Percentiles rank a stretch among this genome's conserved stretches.
phyloP scores from a whole-genome alignment of 768 basidiomycete species.

The Suillus placidus region DNA sequence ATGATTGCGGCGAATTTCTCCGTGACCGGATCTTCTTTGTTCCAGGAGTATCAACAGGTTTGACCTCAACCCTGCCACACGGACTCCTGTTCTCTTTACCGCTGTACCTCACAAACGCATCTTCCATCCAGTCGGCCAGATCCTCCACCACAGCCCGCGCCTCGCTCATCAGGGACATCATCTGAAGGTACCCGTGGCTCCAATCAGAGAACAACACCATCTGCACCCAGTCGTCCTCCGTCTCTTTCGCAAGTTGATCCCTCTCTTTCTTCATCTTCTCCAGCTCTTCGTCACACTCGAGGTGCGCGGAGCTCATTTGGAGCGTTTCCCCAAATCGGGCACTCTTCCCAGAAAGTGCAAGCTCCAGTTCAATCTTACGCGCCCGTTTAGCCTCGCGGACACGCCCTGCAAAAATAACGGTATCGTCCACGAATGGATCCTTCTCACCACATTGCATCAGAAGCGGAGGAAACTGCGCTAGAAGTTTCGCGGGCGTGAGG shows the following conservation, averaged over 20 bases:
- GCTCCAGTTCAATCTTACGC: conserved; percentile 72
- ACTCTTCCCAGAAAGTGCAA: conserved; percentile 61
- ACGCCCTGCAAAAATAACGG: conserved; percentile 93
- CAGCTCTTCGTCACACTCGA: conserved; percentile 31
- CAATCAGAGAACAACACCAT: conserved; percentile 93
- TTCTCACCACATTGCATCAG: conserved; percentile 96
- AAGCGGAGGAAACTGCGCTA: conserved; percentile 93
- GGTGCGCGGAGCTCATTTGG: conserved; percentile 56
- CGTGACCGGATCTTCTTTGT: conserved; percentile 30
- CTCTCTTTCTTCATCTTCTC: conserved; percentile 57
- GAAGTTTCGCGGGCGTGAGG: conserved; percentile 77
- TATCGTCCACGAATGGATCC: conserved; percentile 96
- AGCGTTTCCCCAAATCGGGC: conserved; percentile 63
- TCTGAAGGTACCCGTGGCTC: conserved; percentile 97
- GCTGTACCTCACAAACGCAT: conserved; percentile 56
- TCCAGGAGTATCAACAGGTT: conserved; percentile 18
- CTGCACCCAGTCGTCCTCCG: conserved; percentile 93
- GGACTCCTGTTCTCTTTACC: conserved; percentile 30
- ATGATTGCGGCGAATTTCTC: conserved; percentile 25
- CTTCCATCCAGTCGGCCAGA: conserved; percentile 89
- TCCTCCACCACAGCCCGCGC: conserved; percentile 78
- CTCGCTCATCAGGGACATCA: conserved; percentile 85
- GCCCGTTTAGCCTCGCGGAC: conserved; percentile 93
- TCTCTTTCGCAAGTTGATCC: conserved; percentile 63
- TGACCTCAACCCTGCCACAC: conserved; percentile 15